Evolutionary conservation across 257 asterid species (phyloP).

Genomic region (Rauvolfia tetraphylla): DNA sequence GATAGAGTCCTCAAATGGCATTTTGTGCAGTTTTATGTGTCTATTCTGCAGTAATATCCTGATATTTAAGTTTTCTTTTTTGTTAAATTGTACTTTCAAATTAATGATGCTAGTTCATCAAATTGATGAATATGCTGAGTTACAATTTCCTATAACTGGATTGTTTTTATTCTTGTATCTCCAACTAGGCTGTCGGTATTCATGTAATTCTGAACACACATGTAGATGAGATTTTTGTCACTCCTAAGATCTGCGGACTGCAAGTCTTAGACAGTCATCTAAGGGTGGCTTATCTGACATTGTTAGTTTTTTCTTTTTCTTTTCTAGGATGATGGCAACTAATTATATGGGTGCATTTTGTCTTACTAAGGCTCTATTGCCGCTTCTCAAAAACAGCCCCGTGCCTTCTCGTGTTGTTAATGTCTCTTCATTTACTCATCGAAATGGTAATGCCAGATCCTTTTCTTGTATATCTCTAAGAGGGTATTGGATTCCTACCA

Average conservation of each 20-base stretch:
- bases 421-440: constrained; percentile 86
- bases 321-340: constrained; percentile 80
- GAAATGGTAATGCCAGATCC: constrained; percentile 48
- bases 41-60: background rate
- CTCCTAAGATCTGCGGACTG: background rate
- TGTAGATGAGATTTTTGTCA: background rate
- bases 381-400: constrained; percentile 68
- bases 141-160: background rate
- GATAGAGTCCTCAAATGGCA: background rate
- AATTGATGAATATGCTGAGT: background rate
- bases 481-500: background rate
- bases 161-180: background rate
- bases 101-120: background rate
- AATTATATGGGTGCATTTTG: constrained; percentile 84
- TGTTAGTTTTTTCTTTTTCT: background rate
- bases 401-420: constrained; percentile 79
- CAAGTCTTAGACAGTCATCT: background rate
- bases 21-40: background rate
- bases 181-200: background rate
- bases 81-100: background rate
- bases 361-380: constrained; percentile 68
- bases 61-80: background rate
- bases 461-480: background rate
- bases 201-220: background rate
- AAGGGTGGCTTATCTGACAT: background rate